Base-by-base conservation (phyloP, 2,329 filamentous ascomycete species). In the Pseudocercospora vitis region DNA sequence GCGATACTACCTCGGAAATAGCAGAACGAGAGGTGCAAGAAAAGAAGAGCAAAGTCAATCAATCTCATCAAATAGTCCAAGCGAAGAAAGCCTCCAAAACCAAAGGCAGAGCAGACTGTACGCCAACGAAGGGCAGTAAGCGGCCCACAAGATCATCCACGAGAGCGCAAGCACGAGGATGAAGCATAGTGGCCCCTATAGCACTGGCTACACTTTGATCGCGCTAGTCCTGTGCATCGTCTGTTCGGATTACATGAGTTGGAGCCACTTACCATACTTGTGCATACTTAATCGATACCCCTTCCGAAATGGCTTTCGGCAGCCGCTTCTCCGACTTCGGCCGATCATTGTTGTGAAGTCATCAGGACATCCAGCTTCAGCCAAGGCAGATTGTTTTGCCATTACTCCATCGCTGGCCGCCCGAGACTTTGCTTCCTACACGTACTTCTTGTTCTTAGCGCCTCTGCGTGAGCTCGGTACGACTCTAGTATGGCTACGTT, bases 401-500 rank as follows among this genome's bases (percentile, higher is more conserved):
- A 26, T 23, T 29, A 11, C 26, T 29, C 11, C 26, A 11, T 29
- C 6, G 26, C 26, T 7, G 26, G n/a, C n/a, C n/a, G n/a, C n/a
- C n/a, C n/a, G n/a, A n/a, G n/a, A n/a, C n/a, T n/a, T n/a, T n/a
- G n/a, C n/a, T n/a, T n/a, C n/a, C n/a, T n/a, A n/a, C n/a, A n/a
- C n/a, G n/a, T n/a, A n/a, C n/a, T n/a, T n/a, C n/a, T n/a, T n/a
- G n/a, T n/a, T n/a, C n/a, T n/a, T n/a, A n/a, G n/a, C n/a, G n/a
- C n/a, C n/a, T n/a, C n/a, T n/a, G n/a, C n/a, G n/a, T n/a, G n/a
- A n/a, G n/a, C 6, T 26, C 9, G 11, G 4, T 3, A 21, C 12
- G 12, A 42, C 21, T 26, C 8, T 24, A 31, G 31, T 29, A 79
- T 78, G 77, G 75, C 77, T 18, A 80, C 77, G 28, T 59, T 71